These are phyloP conservation scores for Xylaria sp. DNA, from an alignment of 2,329 filamentous ascomycete genomes.

Conservation along the genomic window DNA sequence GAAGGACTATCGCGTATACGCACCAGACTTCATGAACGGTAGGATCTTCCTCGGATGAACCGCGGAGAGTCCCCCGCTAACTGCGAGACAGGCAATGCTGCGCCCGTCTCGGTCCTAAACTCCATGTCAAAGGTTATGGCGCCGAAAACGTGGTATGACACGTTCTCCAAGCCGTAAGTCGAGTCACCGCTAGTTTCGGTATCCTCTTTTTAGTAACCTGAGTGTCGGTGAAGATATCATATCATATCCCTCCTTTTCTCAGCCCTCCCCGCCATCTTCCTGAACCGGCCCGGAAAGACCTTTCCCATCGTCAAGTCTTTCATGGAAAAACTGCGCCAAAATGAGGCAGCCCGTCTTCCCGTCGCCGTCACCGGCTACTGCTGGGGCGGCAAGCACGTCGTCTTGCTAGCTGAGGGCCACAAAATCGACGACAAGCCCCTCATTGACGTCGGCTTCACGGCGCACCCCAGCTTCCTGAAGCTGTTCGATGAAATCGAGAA, in stretches of 20 bases:
- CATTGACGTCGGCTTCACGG: conserved; percentile 63
- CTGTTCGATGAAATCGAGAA: conserved; percentile 61
- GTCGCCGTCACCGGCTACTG: conserved; percentile 70
- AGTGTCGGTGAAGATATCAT: conserved; percentile 32
- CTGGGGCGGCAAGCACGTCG: conserved; percentile 69
- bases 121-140: conserved; percentile 45
- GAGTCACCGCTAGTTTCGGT: too few species aligned
- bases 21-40: conserved; percentile 68
- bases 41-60: conserved; percentile 2
- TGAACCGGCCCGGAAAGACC: conserved; percentile 49
- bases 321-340: conserved; percentile 52
- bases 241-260: conserved; percentile 42
- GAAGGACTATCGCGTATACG: conserved; percentile 61
- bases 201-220: neutral
- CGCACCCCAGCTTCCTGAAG: conserved; percentile 62
- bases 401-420: conserved; percentile 57
- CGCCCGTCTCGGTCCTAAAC: conserved; percentile 49
- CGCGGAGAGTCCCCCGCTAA: conserved; percentile 9
- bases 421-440: conserved; percentile 51
- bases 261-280: conserved; percentile 50
- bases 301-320: conserved; percentile 53
- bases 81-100: conserved; percentile 34
- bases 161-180: conserved; percentile 49
- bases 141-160: conserved; percentile 37
- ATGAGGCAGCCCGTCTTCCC: conserved; percentile 46